phyloP scores from a whole-genome alignment of 2,329 filamentous ascomycete genomes.

The Fusarium secorum region DNA sequence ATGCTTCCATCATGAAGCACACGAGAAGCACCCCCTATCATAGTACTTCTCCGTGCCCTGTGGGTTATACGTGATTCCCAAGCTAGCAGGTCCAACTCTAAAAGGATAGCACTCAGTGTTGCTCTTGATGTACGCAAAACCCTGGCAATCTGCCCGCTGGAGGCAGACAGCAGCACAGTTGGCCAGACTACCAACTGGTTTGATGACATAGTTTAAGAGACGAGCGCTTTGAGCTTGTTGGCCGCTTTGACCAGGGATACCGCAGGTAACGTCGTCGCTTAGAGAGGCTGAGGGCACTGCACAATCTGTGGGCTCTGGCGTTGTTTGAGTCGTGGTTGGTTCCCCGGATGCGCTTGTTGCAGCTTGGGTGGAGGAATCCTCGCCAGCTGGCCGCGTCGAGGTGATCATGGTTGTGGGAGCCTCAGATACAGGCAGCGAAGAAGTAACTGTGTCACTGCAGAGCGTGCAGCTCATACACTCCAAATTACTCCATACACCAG shows the following conservation, averaged over 20 bases:
- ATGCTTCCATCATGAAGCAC: background rate
- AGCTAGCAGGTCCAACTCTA: background rate
- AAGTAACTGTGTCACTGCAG: background rate
- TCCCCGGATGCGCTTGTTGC: background rate
- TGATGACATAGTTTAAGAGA: slow-evolving; percentile 17
- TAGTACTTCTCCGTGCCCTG: slow-evolving; percentile 13
- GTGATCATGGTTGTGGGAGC: slow-evolving; percentile 17
- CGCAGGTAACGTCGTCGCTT: slow-evolving; percentile 23
- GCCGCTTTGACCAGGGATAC: slow-evolving; percentile 19
- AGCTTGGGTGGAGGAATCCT: background rate
- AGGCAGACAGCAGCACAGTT: slow-evolving; percentile 28
- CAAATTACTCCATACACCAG: slow-evolving; percentile 15
- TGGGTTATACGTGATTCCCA: slow-evolving; percentile 22
- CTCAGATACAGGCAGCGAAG: background rate
- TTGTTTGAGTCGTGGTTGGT: background rate
- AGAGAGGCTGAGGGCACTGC: slow-evolving; percentile 12
- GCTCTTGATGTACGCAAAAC: slow-evolving; percentile 23
- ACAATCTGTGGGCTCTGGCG: slow-evolving; percentile 13
- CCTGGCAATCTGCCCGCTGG: slow-evolving; percentile 13
- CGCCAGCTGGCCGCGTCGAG: slow-evolving; percentile 1
- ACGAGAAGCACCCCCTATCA: slow-evolving; percentile 29
- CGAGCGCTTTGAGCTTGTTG: slow-evolving; percentile 23
- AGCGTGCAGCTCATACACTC: slow-evolving; percentile 19
- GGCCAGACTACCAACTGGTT: slow-evolving; percentile 21
- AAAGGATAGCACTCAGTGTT: slow-evolving; percentile 22